Base-by-base conservation (phyloP, 306 rosid genomes). In the Ormosia semicastrata region DNA sequence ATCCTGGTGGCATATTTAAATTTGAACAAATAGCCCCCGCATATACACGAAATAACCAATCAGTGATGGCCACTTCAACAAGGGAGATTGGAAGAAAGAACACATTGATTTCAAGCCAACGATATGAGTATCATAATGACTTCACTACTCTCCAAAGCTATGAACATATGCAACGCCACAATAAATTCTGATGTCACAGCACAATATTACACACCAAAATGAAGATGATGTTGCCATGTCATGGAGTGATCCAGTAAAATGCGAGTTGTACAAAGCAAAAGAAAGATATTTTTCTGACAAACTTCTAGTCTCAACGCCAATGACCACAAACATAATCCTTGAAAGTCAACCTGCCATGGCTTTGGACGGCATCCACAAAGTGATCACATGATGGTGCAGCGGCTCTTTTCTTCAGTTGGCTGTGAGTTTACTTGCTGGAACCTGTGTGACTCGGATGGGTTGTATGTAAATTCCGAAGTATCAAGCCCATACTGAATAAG, bases 381-480 rank as follows among this genome's bases (percentile, higher is more conserved):
- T 69, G 76, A 78, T 91, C 82, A 96, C 99, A 96, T 93, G 79
- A 93, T 92, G 80, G 82, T 82, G 91, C 99, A 96, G 50, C 98
- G 90, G 73, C 91, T 93, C 90, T 89, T 86, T 82, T 96, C 99
- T 87, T 96, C 99, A 69, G 93, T 70, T 77, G 97, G 95, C 81
- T 96, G 99, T 7, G 92, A 12, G 75, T 85, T 79, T 43, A 56
- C 94, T 83, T 88, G 98, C 91, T 89, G 98, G 82, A 15, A 73
- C 91, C 98, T 90, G 63, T 86, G 59, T 14, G 99, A 84, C 86
- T 93, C 99, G 2, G 93, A 93, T 43, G 99, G 99, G 85, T 96
- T 92, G 94, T 96, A 96, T 18, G 99, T 92, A 65, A 92, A 96
- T 89, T 93, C 96, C 0, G 99, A 70, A 40, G 99, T 96, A 81